phyloP scores from a whole-genome alignment of 371 early-diverging fungal genomes.

The Mortierella sp. region DNA sequence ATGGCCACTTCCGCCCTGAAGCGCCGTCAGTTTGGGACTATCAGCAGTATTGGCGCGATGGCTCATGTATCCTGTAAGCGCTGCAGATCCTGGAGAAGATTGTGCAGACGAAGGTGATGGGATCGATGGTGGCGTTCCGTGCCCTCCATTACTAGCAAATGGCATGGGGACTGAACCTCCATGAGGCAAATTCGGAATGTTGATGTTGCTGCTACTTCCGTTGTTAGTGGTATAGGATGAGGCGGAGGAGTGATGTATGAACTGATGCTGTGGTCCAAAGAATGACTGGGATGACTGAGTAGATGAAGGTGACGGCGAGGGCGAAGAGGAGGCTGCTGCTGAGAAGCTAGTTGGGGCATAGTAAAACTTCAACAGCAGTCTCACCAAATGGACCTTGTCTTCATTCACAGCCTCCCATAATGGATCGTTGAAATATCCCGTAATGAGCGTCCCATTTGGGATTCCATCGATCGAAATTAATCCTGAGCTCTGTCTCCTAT shows the following conservation, averaged over 20 bases:
- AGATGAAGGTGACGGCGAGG: conserved; percentile 53
- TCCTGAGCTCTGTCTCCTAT: conserved; percentile 37
- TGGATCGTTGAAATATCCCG: conserved; percentile 41
- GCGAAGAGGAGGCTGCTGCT: conserved; percentile 46
- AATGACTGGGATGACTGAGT: conserved; percentile 55
- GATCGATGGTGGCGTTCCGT: conserved; percentile 47
- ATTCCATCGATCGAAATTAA: conserved; percentile 27
- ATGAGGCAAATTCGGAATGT: conserved; percentile 40
- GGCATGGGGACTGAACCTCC: conserved; percentile 49
- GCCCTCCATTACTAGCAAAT: conserved; percentile 41
- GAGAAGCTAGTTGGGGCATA: conserved; percentile 53
- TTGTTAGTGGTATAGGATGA: conserved; percentile 54
- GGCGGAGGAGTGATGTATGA: conserved; percentile 44
- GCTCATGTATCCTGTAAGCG: conserved; percentile 43
- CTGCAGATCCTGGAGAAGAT: conserved; percentile 52
- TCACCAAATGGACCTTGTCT: conserved; percentile 48
- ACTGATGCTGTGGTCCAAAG: conserved; percentile 50
- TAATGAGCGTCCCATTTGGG: conserved; percentile 10
- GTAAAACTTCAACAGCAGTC: conserved; percentile 50
- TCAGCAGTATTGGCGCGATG: conserved; percentile 32
- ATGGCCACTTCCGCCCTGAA: conserved; percentile 43
- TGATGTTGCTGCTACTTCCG: conserved; percentile 49
- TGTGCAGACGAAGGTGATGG: conserved; percentile 55
- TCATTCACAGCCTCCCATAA: conserved; percentile 53
- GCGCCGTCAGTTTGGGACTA: conserved; percentile 29